These are phyloP conservation scores for Fusarium subglutinans DNA, from an alignment of 2,329 filamentous ascomycete species.

Conservation along the genomic window DNA sequence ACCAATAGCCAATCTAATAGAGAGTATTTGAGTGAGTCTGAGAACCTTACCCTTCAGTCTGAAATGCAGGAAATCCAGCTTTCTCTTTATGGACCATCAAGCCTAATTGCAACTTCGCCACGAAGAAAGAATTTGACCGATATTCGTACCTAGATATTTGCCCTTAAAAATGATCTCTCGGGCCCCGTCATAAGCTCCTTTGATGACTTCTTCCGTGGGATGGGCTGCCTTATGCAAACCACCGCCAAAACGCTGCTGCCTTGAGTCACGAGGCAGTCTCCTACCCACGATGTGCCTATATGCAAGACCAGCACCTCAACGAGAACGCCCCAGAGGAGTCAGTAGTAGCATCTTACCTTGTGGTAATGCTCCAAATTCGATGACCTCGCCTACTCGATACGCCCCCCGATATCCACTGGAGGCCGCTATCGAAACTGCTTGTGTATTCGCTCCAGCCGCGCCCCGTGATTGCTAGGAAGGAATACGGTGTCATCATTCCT, in stretches of 20 bases:
- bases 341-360: neutral
- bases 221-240: neutral
- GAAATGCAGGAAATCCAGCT: no score
- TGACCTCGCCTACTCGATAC: neutral
- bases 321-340: no score
- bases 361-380: neutral
- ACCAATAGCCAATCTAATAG: neutral
- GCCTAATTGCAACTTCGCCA: neutral
- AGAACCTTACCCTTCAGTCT: neutral
- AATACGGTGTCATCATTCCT: neutral
- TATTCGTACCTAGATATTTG: neutral
- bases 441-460: neutral
- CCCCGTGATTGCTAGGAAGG: neutral
- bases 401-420: neutral
- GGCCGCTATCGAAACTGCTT: neutral
- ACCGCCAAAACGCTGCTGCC: neutral
- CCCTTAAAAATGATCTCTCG: neutral
- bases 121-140: neutral
- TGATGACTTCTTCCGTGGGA: neutral
- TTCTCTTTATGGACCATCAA: neutral
- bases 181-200: neutral
- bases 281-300: neutral
- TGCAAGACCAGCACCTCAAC: neutral
- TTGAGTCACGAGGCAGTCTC: neutral
- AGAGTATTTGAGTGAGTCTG: neutral